Conservation (phyloP, 2,329 filamentous ascomycete species). For the Fusarium transvaalense region DNA sequence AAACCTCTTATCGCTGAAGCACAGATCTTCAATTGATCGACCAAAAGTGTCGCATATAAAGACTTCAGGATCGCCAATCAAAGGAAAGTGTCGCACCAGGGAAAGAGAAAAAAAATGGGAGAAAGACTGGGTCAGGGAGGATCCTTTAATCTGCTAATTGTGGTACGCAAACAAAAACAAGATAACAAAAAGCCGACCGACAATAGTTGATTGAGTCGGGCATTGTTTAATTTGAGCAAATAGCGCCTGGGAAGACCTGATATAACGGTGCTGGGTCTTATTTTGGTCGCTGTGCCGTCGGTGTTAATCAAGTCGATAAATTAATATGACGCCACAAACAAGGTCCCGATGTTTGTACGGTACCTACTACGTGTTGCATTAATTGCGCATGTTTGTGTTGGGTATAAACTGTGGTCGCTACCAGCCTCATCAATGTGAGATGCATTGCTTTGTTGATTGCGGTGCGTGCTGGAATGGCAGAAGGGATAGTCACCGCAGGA, state of each 20-base stretch:
- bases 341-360: not conserved
- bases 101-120: slow-evolving; percentile 26
- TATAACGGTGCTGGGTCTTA: slow-evolving; percentile 8
- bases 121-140: slow-evolving; percentile 29
- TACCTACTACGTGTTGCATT: no score
- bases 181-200: not conserved
- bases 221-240: slow-evolving; percentile 6
- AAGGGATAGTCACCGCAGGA: slow-evolving; percentile 7
- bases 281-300: slow-evolving; percentile 26
- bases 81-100: slow-evolving; percentile 32
- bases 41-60: slow-evolving; percentile 20
- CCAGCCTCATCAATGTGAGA: slow-evolving; percentile 13
- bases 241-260: not conserved
- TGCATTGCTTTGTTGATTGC: slow-evolving; percentile 14
- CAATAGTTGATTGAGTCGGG: not conserved
- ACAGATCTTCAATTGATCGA: slow-evolving; percentile 26
- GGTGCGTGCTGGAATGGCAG: not conserved
- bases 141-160: slow-evolving; percentile 36
- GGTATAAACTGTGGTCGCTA: not conserved
- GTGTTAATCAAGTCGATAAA: slow-evolving; percentile 12
- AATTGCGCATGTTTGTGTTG: slow-evolving; percentile 1
- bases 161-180: slow-evolving; percentile 11
- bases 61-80: slow-evolving; percentile 24
- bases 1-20: slow-evolving; percentile 6
- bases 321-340: slow-evolving; percentile 12